A percentile compares a stretch with the other conserved stretches of the same genome.
Conservation (phyloP, 768 basidiomycete species). For the Omphalotus guepiniiformis region DNA sequence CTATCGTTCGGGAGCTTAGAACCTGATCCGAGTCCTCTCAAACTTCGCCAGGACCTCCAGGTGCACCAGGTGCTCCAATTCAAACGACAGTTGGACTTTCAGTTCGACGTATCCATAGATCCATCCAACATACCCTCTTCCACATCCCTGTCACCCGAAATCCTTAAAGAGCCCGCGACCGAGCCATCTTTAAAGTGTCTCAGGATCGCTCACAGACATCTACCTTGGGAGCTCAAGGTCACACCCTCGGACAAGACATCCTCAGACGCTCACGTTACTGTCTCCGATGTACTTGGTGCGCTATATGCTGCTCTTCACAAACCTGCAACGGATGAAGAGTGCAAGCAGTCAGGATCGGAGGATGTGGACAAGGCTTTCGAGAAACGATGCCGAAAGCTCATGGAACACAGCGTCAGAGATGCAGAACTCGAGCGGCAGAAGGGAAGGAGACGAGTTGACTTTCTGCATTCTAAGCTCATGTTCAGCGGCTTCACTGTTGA, state of each 20-base stretch:
- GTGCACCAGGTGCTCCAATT: background rate
- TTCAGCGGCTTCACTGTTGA: background rate
- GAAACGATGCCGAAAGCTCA: background rate
- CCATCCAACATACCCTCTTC: background rate
- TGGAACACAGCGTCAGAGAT: background rate
- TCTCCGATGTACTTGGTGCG: background rate
- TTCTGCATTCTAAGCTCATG: background rate
- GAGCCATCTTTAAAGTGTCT: background rate
- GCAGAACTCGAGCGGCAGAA: background rate
- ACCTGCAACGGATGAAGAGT: background rate
- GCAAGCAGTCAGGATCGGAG: background rate
- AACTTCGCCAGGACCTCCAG: background rate
- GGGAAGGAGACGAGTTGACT: slow-evolving; percentile 1
- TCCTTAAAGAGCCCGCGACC: background rate
- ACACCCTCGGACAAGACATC: background rate
- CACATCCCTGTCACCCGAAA: background rate
- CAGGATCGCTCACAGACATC: background rate
- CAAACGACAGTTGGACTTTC: background rate
- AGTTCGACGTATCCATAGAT: background rate
- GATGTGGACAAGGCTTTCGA: background rate
- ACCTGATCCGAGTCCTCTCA: too few relatives aligned
- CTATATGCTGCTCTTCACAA: background rate
- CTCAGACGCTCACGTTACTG: background rate
- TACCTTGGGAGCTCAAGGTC: too few relatives aligned
- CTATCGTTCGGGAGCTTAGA: too few relatives aligned